These are phyloP conservation scores for Monilinia aucupariae DNA, from an alignment of 2,329 filamentous ascomycete species.

Conservation along the genomic window DNA sequence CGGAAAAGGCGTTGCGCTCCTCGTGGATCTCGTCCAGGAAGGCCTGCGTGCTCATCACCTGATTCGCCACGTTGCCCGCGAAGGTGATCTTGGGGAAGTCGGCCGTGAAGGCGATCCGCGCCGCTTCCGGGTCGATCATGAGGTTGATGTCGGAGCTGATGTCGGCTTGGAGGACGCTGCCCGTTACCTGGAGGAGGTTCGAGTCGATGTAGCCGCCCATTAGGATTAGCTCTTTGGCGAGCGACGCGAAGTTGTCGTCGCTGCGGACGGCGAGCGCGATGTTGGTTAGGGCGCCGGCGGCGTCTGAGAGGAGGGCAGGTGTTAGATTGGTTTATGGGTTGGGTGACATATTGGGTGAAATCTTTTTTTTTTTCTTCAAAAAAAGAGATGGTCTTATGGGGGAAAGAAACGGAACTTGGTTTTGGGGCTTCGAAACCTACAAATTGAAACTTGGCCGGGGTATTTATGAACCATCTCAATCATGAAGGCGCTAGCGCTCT, in stretches of 20 bases:
- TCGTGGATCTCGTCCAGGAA: slow-evolving; percentile 39
- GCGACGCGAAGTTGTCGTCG: slow-evolving; percentile 42
- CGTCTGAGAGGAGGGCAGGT: slow-evolving; percentile 21
- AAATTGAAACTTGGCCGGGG: slow-evolving; percentile 47
- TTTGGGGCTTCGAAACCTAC: not conserved
- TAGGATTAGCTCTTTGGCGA: slow-evolving; percentile 43
- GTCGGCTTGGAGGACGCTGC: slow-evolving; percentile 30
- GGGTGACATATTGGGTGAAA: not conserved
- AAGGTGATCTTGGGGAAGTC: slow-evolving; percentile 43
- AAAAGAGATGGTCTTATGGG: not conserved
- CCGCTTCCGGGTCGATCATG: slow-evolving; percentile 46
- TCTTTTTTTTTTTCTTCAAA: no score
- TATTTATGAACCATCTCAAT: slow-evolving; percentile 44
- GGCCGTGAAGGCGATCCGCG: slow-evolving; percentile 45
- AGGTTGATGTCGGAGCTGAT: slow-evolving; percentile 42
- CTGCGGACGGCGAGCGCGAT: slow-evolving; percentile 44
- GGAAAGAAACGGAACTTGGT: not conserved
- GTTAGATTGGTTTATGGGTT: not conserved
- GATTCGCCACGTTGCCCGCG: slow-evolving; percentile 44
- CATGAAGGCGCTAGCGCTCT: slow-evolving; percentile 43
- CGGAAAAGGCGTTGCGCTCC: slow-evolving; percentile 38
- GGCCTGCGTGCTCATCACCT: slow-evolving; percentile 39
- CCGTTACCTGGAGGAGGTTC: slow-evolving; percentile 36
- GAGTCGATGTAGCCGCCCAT: slow-evolving; percentile 48
- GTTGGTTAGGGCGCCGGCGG: slow-evolving; percentile 45